These are phyloP conservation scores for Westerdykella sp. DNA, from an alignment of 2,329 filamentous ascomycete species.

Conservation along the genomic window DNA sequence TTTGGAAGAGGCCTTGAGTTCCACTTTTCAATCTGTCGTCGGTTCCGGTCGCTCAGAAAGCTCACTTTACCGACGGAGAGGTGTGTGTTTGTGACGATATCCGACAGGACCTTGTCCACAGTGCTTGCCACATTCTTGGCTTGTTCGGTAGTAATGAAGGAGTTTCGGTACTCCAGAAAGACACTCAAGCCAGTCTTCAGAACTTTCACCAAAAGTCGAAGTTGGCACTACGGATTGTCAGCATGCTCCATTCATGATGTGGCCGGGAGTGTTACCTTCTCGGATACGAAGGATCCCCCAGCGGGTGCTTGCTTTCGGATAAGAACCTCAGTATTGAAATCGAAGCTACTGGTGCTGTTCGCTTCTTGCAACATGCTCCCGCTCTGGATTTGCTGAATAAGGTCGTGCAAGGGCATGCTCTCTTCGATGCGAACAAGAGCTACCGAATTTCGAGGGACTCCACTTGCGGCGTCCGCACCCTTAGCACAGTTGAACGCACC, in stretches of 20 bases:
- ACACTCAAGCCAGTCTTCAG: conserved; percentile 15
- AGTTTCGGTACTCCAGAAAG: conserved; percentile 19
- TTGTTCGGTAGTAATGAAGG: conserved; percentile 17
- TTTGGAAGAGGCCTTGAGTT: conserved; percentile 12
- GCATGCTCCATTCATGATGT: background rate
- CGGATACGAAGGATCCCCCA: conserved; percentile 8
- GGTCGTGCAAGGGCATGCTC: conserved; percentile 5
- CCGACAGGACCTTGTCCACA: conserved; percentile 11
- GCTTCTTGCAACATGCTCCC: background rate
- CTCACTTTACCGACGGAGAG: conserved; percentile 4
- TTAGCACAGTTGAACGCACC: background rate
- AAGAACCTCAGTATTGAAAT: conserved; percentile 14
- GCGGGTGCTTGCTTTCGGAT: conserved; percentile 6
- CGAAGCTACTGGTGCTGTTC: background rate
- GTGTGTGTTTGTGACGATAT: conserved; percentile 8
- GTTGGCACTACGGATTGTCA: conserved; percentile 10
- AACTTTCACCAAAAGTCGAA: conserved; percentile 18
- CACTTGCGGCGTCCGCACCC: background rate
- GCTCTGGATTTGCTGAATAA: conserved; percentile 3
- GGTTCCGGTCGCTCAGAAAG: conserved; percentile 15
- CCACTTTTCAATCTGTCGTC: conserved; percentile 16
- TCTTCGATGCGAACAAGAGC: conserved; percentile 7
- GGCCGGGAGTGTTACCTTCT: conserved; percentile 7
- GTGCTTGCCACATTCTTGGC: conserved; percentile 21
- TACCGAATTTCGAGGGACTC: background rate